Conservation (phyloP, 78 protist genomes). For the Thecamonas trahens region DNA sequence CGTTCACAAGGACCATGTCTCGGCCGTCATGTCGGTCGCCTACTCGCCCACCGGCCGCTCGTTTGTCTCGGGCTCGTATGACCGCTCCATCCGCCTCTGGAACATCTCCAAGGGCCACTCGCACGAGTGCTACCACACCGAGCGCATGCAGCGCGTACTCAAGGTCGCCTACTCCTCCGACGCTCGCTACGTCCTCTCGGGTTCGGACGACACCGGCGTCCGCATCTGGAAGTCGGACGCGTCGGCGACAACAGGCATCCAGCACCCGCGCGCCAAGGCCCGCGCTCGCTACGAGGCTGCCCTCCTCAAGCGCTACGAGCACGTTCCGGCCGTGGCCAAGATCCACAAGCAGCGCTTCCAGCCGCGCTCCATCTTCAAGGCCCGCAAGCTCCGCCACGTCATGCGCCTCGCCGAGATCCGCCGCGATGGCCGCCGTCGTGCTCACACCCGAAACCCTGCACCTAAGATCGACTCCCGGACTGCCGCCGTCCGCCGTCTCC, state of each 20-base stretch:
- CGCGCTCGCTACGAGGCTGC: neutral
- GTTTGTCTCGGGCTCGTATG: constrained; percentile 83
- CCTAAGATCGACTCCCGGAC: no score
- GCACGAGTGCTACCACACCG: constrained; percentile 71
- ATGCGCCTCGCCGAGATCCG: no score
- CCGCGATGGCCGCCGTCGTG: no score
- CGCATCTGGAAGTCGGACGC: constrained; percentile 86
- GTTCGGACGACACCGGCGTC: constrained; percentile 73
- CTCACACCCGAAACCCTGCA: no score
- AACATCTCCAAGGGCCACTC: constrained; percentile 13
- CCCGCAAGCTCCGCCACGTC: no score
- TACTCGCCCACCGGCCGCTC: constrained; percentile 91
- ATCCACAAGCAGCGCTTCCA: no score
- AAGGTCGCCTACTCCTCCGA: constrained; percentile 58
- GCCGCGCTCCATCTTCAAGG: no score
- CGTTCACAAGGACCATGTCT: constrained; percentile 82
- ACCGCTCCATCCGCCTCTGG: constrained; percentile 82
- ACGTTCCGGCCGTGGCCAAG: neutral
- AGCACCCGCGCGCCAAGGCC: neutral
- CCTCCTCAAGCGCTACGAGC: neutral
- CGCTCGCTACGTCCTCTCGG: constrained; percentile 69
- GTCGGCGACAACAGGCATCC: constrained; percentile 15
- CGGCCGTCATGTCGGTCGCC: constrained; percentile 82
- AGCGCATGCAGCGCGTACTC: constrained; percentile 77
- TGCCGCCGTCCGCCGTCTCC: no score